phyloP scores from a whole-genome alignment of 2,329 filamentous ascomycete species.

The Calcarisporium arbuscula region DNA sequence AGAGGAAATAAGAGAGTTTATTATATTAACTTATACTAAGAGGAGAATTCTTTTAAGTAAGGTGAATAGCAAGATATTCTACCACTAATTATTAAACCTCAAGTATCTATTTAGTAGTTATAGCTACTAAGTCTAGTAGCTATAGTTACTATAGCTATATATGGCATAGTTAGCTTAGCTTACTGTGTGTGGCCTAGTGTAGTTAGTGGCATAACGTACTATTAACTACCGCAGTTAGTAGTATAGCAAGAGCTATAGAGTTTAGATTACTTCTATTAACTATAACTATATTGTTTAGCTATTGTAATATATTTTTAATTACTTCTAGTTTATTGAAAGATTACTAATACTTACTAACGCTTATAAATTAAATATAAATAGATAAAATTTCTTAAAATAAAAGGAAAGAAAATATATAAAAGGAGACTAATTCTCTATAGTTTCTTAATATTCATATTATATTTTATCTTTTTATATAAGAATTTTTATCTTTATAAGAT shows the following conservation, averaged over 20 bases:
- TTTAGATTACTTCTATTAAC: neutral
- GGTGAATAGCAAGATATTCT: neutral
- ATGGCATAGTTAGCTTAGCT: neutral
- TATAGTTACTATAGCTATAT: neutral
- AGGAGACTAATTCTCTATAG: no score
- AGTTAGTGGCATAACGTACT: neutral
- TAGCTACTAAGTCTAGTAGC: neutral
- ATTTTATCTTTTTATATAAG: no score
- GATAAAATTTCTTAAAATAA: neutral
- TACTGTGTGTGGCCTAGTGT: constrained; percentile 1
- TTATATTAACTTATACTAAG: neutral
- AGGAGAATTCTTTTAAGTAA: neutral
- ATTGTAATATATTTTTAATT: neutral
- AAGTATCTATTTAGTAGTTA: neutral
- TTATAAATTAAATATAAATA: neutral
- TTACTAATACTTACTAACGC: neutral
- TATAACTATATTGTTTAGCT: neutral
- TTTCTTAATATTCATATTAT: no score
- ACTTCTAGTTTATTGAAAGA: neutral
- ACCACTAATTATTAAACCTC: neutral
- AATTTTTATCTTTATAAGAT: no score
- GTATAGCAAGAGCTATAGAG: no score
- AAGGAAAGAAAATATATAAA: neutral
- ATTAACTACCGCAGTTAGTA: no score
- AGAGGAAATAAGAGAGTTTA: neutral